These are phyloP conservation scores for Trametes meyenii DNA, from an alignment of 768 basidiomycete species.

Conservation along the genomic window DNA sequence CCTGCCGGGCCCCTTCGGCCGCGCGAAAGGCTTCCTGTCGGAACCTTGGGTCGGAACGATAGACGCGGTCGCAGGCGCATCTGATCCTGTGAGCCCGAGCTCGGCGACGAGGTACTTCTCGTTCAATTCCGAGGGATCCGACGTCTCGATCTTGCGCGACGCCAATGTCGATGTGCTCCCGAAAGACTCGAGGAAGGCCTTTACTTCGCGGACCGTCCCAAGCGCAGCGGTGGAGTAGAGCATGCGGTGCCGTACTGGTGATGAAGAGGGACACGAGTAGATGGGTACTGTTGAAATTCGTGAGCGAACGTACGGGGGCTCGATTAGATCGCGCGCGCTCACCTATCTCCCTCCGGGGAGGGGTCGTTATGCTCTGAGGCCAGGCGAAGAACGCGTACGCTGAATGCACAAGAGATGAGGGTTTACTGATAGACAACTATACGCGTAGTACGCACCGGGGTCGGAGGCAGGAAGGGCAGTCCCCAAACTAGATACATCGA, in stretches of 20 bases:
- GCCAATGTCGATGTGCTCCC: constrained; percentile 43
- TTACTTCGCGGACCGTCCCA: constrained; percentile 58
- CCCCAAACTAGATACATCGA: constrained; percentile 47
- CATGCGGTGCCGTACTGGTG: constrained; percentile 87
- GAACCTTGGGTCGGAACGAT: constrained; percentile 25
- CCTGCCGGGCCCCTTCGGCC: constrained; percentile 69
- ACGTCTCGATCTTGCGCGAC: constrained; percentile 78
- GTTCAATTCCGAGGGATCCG: constrained; percentile 73
- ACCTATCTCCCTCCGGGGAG: constrained; percentile 65
- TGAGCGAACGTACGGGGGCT: not conserved
- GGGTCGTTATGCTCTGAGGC: constrained; percentile 45
- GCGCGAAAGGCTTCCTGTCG: constrained; percentile 60
- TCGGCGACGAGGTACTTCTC: constrained; percentile 63
- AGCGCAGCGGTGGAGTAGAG: constrained; percentile 77
- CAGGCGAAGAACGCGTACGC: constrained; percentile 71
- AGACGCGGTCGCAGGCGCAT: constrained; percentile 20
- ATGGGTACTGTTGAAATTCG: constrained; percentile 67
- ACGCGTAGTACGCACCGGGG: constrained; percentile 46
- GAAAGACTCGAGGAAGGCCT: constrained; percentile 49
- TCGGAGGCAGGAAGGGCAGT: constrained; percentile 55
- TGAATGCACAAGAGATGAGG: constrained; percentile 24
- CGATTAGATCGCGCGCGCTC: constrained; percentile 5
- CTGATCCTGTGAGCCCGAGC: constrained; percentile 43
- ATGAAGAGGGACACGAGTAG: constrained; percentile 84
- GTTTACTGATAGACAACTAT: not conserved